phyloP scores from a whole-genome alignment of 176 grass and related monocot species.

The Carex littledalei region DNA sequence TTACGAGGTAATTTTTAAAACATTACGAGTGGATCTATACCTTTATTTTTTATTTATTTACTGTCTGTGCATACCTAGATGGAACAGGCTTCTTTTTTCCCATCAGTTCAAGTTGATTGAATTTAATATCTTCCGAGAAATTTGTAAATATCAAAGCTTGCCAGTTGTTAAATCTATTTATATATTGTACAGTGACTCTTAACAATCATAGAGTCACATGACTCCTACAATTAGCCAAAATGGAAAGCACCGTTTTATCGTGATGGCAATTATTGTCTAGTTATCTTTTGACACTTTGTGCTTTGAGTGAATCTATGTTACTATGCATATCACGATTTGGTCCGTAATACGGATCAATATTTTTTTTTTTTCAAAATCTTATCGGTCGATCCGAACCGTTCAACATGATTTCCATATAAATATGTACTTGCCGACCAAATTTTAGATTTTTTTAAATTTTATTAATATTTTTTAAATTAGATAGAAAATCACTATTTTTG shows the following conservation, averaged over 20 bases:
- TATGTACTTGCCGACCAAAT: no score
- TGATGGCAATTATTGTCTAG: constrained; percentile 13
- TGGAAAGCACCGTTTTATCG: constrained; percentile 19
- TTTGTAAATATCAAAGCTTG: not conserved
- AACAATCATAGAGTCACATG: constrained; percentile 51
- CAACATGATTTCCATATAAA: no score
- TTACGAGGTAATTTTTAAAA: not conserved
- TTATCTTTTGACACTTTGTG: constrained; percentile 12
- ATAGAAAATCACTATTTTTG: no score
- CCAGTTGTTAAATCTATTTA: constrained; percentile 11
- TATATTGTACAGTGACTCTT: constrained; percentile 16
- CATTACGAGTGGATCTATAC: not conserved
- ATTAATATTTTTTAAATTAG: no score
- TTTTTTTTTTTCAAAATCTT: no score
- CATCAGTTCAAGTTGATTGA: constrained; percentile 1
- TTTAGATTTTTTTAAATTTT: no score
- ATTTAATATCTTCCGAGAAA: not conserved
- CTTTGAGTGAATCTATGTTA: no score
- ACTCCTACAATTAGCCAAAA: constrained; percentile 16
- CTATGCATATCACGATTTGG: no score
- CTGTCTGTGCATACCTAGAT: not conserved
- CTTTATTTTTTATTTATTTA: not conserved
- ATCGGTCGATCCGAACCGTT: no score
- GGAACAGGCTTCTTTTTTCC: not conserved
- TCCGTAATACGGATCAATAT: no score